phyloP scores from a whole-genome alignment of 2,329 filamentous ascomycete species.

The Aureobasidium sp. region DNA sequence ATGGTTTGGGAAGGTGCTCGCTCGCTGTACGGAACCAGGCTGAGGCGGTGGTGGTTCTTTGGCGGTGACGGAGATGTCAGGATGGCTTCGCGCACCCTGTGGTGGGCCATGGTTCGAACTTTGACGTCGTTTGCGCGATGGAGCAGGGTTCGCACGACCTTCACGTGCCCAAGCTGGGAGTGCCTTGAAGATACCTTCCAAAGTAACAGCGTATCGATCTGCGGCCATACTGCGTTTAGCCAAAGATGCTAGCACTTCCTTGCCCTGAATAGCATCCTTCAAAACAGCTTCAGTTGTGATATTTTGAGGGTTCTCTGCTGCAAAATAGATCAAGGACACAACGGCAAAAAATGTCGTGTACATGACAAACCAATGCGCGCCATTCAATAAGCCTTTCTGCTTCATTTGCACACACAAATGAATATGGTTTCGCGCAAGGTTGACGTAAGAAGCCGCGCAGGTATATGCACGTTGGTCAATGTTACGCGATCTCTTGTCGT shows the following conservation, averaged over 20 bases:
- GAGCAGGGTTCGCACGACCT: slow-evolving; percentile 31
- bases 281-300: slow-evolving; percentile 69
- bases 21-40: slow-evolving; percentile 13
- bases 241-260: slow-evolving; percentile 70
- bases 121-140: slow-evolving; percentile 41
- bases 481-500: slow-evolving; percentile 38
- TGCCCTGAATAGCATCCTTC: slow-evolving; percentile 75
- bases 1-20: slow-evolving; percentile 33
- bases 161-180: slow-evolving; percentile 53
- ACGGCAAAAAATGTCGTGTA: slow-evolving; percentile 79
- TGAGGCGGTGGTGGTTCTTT: not conserved
- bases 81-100: slow-evolving; percentile 12
- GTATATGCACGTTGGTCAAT: slow-evolving; percentile 73
- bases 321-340: slow-evolving; percentile 69
- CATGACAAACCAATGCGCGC: slow-evolving; percentile 80
- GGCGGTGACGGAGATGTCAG: slow-evolving; percentile 11
- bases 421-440: slow-evolving; percentile 63
- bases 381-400: slow-evolving; percentile 64
- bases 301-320: slow-evolving; percentile 70
- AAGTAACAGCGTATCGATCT: slow-evolving; percentile 69
- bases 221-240: slow-evolving; percentile 82
- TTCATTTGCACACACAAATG: slow-evolving; percentile 74
- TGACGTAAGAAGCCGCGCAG: slow-evolving; percentile 59
- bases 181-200: slow-evolving; percentile 77
- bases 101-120: slow-evolving; percentile 13